These are phyloP conservation scores for Scortechinia acanthostroma DNA, from an alignment of 2,329 filamentous ascomycete species.

Conservation along the genomic window DNA sequence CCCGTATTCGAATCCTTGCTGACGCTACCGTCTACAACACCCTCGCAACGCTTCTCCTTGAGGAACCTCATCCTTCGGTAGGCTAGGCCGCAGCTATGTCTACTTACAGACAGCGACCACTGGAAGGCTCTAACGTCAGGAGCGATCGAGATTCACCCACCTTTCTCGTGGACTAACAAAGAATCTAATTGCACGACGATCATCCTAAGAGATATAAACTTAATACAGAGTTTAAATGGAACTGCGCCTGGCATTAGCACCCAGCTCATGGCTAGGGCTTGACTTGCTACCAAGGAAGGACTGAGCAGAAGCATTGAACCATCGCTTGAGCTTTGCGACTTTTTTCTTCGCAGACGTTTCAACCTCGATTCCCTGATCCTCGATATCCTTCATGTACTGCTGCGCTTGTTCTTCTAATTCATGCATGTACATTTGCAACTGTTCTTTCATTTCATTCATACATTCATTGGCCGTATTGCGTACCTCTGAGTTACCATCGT, in stretches of 20 bases:
- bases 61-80: too few species aligned
- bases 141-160: too few species aligned
- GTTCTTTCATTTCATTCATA: background rate
- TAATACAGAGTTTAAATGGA: background rate
- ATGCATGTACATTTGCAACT: background rate
- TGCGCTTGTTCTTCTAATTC: background rate
- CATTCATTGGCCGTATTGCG: background rate
- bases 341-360: conserved; percentile 1
- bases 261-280: background rate
- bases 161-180: too few species aligned
- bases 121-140: too few species aligned
- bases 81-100: too few species aligned
- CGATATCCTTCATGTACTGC: background rate
- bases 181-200: background rate
- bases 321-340: background rate
- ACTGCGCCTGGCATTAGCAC: background rate
- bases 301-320: background rate
- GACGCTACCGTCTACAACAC: too few species aligned
- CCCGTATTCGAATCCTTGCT: too few species aligned
- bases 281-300: background rate
- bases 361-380: conserved; percentile 1
- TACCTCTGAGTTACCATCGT: background rate
- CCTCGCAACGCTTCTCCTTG: too few species aligned
- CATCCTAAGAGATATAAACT: too few species aligned
- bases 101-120: too few species aligned